Conservation (phyloP, 257 asterid species). For the Solanum peruvianum region DNA sequence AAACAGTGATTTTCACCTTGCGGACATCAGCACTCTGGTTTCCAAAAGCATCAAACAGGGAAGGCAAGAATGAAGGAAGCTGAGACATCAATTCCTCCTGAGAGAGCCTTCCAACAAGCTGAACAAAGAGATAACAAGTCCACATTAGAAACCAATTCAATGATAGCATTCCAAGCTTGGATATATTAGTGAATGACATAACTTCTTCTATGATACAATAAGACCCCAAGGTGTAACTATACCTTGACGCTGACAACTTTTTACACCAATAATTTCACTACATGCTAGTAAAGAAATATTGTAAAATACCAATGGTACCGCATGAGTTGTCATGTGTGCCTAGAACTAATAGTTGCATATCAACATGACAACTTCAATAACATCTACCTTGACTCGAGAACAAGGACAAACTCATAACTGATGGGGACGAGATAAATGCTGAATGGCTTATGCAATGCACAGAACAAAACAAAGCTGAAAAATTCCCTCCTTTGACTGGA, state of each 20-base stretch:
- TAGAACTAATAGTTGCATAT: not conserved
- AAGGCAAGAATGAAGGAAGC: conserved; percentile 84
- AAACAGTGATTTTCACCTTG: conserved; percentile 37
- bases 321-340: not conserved
- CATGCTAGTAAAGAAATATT: not conserved
- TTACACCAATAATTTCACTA: not conserved
- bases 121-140: conserved; percentile 9
- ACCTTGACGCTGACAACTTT: not conserved
- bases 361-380: not conserved
- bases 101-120: conserved; percentile 94
- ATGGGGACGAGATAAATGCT: not conserved
- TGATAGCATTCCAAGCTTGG: not conserved
- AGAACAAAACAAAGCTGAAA: not conserved
- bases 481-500: not conserved
- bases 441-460: not conserved
- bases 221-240: not conserved
- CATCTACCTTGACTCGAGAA: not conserved
- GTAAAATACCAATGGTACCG: not conserved
- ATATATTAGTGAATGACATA: not conserved
- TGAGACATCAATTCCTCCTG: conserved; percentile 85
- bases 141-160: conserved; percentile 1
- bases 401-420: not conserved
- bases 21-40: conserved; percentile 99
- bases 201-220: not conserved
- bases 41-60: conserved; percentile 93